Conservation (phyloP, 176 grass and related monocot species). For the Oryza officinalis region DNA sequence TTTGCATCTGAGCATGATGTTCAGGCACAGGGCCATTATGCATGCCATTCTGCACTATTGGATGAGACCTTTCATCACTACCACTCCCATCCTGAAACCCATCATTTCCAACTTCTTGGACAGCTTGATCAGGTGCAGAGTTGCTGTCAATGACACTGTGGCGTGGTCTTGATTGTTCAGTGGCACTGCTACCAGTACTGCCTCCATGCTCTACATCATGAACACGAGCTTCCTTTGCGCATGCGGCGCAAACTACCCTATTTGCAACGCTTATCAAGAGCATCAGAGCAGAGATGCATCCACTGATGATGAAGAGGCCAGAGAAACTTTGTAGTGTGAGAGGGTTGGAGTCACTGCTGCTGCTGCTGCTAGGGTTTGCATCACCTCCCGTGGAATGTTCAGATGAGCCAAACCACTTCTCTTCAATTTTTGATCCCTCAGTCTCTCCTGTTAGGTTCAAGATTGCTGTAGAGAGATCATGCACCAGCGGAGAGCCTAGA, state of each 20-base stretch:
- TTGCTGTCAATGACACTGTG: background rate
- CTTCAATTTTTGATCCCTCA: constrained; percentile 20
- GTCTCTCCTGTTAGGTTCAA: constrained; percentile 51
- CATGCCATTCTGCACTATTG: background rate
- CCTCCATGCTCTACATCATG: background rate
- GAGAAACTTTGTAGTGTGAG: constrained; percentile 51
- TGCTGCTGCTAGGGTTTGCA: background rate
- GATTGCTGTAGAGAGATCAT: constrained; percentile 54
- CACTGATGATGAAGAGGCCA: constrained; percentile 59
- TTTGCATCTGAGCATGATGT: background rate
- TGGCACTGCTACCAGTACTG: no score
- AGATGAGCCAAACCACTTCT: constrained; percentile 38
- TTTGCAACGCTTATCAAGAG: constrained; percentile 35
- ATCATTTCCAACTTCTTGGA: background rate
- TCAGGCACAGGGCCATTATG: background rate
- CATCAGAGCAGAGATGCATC: constrained; percentile 40
- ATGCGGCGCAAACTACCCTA: background rate
- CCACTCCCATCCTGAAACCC: background rate
- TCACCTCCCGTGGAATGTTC: background rate
- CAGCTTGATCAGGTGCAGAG: no score
- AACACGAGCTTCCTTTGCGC: background rate
- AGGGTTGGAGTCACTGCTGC: constrained; percentile 7
- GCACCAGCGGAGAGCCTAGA: constrained; percentile 45
- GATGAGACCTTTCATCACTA: background rate
- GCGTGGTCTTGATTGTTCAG: no score